Evolutionary conservation across 306 rosid genomes (phyloP).

Genomic region (Prunus mira): DNA sequence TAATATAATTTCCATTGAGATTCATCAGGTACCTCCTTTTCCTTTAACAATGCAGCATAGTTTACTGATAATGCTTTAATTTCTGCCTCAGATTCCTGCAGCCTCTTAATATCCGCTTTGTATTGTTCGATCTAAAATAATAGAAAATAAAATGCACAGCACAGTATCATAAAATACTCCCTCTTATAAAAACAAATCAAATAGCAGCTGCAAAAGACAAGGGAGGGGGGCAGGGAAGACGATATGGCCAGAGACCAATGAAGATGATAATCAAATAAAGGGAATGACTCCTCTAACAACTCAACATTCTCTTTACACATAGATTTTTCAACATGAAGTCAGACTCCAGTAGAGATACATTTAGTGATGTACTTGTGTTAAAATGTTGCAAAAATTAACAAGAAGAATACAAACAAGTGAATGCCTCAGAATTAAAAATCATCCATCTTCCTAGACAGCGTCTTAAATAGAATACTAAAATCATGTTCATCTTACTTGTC

Average conservation of each 20-base stretch:
- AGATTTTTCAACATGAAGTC: background rate
- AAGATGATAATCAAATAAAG: background rate
- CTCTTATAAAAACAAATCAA: background rate
- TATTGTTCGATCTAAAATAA: constrained; percentile 67
- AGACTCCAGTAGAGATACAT: background rate
- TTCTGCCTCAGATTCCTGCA: constrained; percentile 90
- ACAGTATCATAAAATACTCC: constrained; percentile 10
- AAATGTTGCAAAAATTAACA: background rate
- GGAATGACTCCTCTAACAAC: background rate
- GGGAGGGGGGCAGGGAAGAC: no score
- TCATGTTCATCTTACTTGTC: background rate
- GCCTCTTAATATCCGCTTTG: constrained; percentile 75
- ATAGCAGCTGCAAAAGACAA: background rate
- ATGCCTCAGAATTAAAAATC: background rate
- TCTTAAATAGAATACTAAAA: background rate
- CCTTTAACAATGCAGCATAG: constrained; percentile 89
- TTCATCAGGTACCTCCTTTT: constrained; percentile 64
- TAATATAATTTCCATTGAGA: constrained; percentile 1
- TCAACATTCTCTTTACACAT: background rate
- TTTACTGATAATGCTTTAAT: constrained; percentile 84
- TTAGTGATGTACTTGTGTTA: background rate
- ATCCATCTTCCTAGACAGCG: background rate
- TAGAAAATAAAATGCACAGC: constrained; percentile 6
- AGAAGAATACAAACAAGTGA: background rate
- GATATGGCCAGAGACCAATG: background rate